Base-by-base conservation (phyloP, 257 asterid genomes). In the Forsythia suspensa region DNA sequence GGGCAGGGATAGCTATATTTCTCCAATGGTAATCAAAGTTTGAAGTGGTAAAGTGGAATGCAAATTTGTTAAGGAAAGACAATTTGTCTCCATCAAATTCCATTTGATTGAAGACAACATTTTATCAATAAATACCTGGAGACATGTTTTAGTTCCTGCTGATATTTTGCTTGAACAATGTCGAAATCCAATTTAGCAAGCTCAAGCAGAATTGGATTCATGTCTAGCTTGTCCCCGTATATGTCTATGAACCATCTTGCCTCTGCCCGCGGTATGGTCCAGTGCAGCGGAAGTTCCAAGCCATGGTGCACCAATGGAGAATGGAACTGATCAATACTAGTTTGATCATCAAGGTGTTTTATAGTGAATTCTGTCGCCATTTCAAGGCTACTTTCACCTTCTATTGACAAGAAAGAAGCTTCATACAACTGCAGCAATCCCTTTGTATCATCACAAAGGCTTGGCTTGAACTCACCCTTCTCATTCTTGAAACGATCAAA, bases 341-440 rank as follows among this genome's bases (percentile, higher is more conserved):
- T 10, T 16, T 52, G 41, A 43, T 16, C 21, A 1, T 16, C 37
- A 18, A 65, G 46, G 3, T 55, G 15, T 75, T 66, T 70, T 6
- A 80, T 70, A 13, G 87, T 34, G 69, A 84, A 84, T 24, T 85
- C 83, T 72, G 59, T 82, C 11, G 89, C 86, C 38, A 76, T 18
- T 74, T 86, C 90, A 63, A 90, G 71, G 16, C 46, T 81, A 4
- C 10, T 74, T 65, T 90, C 94, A 10, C 89, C 88, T 72, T 82
- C 72, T 34, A 66, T 55, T 79, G 76, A 46, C 7, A 86, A 55
- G 80, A 77, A 78, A 4, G 90, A 90, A 79, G 92, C 90, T 85
- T 90, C 94, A 15, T 90, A 87, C 16, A 88, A 59, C 59, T 84
- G 82, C 36, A 87, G 13, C 81, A 88, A 41, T 42, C 89, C 91